Evolutionary conservation across 768 basidiomycete species (phyloP), one percentile per base, ranked within the genome.

Genomic region (Coprinopsis strossmayeri): DNA sequence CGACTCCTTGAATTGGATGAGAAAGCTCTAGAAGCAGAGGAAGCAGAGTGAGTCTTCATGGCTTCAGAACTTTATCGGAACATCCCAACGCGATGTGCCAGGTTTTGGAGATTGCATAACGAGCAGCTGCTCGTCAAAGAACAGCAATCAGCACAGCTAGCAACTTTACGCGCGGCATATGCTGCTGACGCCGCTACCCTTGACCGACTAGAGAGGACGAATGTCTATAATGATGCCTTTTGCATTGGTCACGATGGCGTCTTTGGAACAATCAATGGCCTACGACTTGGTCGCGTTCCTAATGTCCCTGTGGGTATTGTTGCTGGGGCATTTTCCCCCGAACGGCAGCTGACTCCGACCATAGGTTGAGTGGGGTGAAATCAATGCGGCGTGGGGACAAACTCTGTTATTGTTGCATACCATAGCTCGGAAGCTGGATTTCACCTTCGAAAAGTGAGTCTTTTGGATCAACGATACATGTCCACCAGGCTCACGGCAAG

Each of bases 351-450:
- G 46, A 50, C 50, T 48, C 55, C 54, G 25, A 12, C 30, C 51
- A 7, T 53, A 91, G 82, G 94, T 98, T 25, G 96, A 98, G 61
- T 99, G 94, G 94, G 81, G 91, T 2, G 96, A 99, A 67, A 93
- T 98, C 63, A 98, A 98, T 60, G 96, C 96, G 10, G 96, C 96
- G 15, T 96, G 95, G 93, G 96, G 96, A 1, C 87, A 96, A 61
- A 91, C 94, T 0, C 71, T 95, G n/a, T 74, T 98, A 15, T 73
- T 98, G 48, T 69, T 97, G 28, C 89, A 95, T 59, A 91, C 91
- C 5, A 80, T 99, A 42, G 91, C 91, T 10, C 76, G 87, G 48
- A 99, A 97, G 66, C 79, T 96, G 12, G 92, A 91, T 53, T 91
- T 83, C 59, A 80, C 79, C 3, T 97, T 96, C 57, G 83, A 87